These are phyloP conservation scores for Lachnellula willkommii DNA, from an alignment of 2,329 filamentous ascomycete species.

Conservation along the genomic window DNA sequence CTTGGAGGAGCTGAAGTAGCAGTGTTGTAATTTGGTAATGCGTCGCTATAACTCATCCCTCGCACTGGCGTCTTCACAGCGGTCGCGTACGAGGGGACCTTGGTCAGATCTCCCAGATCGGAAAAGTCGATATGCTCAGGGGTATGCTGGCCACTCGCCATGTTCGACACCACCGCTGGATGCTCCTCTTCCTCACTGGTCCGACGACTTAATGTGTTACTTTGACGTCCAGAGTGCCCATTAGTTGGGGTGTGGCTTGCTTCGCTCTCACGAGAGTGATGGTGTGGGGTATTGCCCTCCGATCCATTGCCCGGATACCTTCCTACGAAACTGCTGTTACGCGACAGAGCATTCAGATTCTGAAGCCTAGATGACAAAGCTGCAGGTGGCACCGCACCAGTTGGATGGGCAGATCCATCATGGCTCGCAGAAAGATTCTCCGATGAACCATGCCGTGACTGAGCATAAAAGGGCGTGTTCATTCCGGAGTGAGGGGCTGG, in stretches of 20 bases:
- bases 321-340: constrained; percentile 30
- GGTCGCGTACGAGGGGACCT: constrained; percentile 73
- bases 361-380: constrained; percentile 63
- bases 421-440: constrained; percentile 67
- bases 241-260: constrained; percentile 21
- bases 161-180: constrained; percentile 32
- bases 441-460: constrained; percentile 68
- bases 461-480: constrained; percentile 71
- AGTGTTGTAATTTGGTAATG: constrained; percentile 63
- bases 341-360: constrained; percentile 55
- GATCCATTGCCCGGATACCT: constrained; percentile 26
- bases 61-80: constrained; percentile 61
- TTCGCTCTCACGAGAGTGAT: constrained; percentile 14
- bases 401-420: constrained; percentile 41
- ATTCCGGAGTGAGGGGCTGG: constrained; percentile 66
- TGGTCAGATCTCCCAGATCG: constrained; percentile 61
- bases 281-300: constrained; percentile 31
- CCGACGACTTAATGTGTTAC: constrained; percentile 39
- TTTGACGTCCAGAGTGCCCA: constrained; percentile 20
- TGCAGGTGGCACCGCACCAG: constrained; percentile 43
- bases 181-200: constrained; percentile 44
- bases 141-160: constrained; percentile 47
- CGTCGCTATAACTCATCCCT: constrained; percentile 43
- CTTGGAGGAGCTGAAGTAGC: constrained; percentile 48
- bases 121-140: constrained; percentile 52